phyloP scores from a whole-genome alignment of 2,329 filamentous ascomycete genomes.

The Fusarium citri region DNA sequence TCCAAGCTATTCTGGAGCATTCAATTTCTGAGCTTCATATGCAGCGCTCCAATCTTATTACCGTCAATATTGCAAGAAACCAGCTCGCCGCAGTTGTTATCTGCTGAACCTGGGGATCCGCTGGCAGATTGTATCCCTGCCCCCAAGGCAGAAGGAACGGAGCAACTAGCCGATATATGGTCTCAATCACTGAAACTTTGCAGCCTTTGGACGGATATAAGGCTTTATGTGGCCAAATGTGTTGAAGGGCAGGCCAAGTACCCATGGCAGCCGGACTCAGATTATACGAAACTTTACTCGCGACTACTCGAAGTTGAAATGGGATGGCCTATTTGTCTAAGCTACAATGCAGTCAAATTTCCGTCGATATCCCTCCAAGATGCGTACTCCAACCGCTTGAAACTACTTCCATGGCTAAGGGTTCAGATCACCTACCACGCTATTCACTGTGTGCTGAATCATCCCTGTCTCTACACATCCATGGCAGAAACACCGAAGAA shows the following conservation, averaged over 20 bases:
- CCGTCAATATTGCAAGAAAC: neutral
- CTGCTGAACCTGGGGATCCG: neutral
- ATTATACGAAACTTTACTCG: slow-evolving; percentile 19
- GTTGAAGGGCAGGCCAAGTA: slow-evolving; percentile 2
- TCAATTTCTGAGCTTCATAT: neutral
- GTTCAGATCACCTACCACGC: slow-evolving; percentile 27
- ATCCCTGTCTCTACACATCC: slow-evolving; percentile 19
- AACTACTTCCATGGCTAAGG: slow-evolving; percentile 26
- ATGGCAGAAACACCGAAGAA: slow-evolving; percentile 13
- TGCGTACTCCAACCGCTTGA: neutral
- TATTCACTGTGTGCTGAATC: slow-evolving; percentile 25
- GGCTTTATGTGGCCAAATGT: slow-evolving; percentile 22
- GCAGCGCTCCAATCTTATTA: neutral
- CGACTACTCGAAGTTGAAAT: slow-evolving; percentile 10
- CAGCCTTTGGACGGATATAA: slow-evolving; percentile 10
- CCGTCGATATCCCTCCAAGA: neutral
- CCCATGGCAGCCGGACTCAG: slow-evolving; percentile 27
- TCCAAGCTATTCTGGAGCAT: slow-evolving; percentile 27
- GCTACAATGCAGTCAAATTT: slow-evolving; percentile 17
- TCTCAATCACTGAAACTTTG: slow-evolving; percentile 3
- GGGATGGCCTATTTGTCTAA: neutral
- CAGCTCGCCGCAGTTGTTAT: neutral
- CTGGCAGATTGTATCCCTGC: neutral
- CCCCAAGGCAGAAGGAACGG: neutral
- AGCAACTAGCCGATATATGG: slow-evolving; percentile 4